Evolutionary conservation across 371 early-diverging fungal genomes (phyloP), one percentile per base, ranked within the genome.

Genomic region (Vairimorpha ceranae): DNA sequence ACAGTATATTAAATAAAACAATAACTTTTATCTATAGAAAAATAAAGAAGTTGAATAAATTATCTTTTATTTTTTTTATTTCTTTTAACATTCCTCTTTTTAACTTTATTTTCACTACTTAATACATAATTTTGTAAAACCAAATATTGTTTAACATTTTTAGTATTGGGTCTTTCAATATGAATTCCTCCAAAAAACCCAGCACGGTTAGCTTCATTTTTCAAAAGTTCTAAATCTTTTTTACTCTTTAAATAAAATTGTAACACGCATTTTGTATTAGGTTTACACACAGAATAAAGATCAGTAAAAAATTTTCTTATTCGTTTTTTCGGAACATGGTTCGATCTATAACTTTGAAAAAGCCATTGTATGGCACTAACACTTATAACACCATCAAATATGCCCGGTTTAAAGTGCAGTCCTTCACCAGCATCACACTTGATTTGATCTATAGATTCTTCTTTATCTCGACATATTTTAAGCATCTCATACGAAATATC

Each of bases 351-450:
- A 3, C 94, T 93, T 79, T 95, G 93, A 82, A 94, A 94, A 38
- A 98, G 88, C 99, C 97, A 98, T 84, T 98, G 99, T 29, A 98
- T 80, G 0, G 92, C 94, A 17, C 96, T 96, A 25, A 97, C 89
- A 83, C 91, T 90, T n/a, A 97, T 92, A 35, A 91, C 92, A 15
- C 94, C 96, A 81, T 97, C 97, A 86, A 98, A 95, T 12, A 90
- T 87, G 70, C 94, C 96, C 0, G 96, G 94, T 33, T 93, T 86
- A 83, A 92, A 95, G 1, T 88, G 89, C 67, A 96, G 78, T 10
- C 94, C 94, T 68, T 92, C 90, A 10, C 97, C 97, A 72, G 93
- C 92, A 83, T 98, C 97, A 93, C 93, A 15, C 36, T 74, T 51
- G 60, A 80, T 58, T 51, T 70, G 65, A 59, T 61, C 81, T 56